Percentiles rank a stretch among this genome's conserved stretches.
Conservation (phyloP, 108 stramenopile species). For the Skeletonema potamos region DNA sequence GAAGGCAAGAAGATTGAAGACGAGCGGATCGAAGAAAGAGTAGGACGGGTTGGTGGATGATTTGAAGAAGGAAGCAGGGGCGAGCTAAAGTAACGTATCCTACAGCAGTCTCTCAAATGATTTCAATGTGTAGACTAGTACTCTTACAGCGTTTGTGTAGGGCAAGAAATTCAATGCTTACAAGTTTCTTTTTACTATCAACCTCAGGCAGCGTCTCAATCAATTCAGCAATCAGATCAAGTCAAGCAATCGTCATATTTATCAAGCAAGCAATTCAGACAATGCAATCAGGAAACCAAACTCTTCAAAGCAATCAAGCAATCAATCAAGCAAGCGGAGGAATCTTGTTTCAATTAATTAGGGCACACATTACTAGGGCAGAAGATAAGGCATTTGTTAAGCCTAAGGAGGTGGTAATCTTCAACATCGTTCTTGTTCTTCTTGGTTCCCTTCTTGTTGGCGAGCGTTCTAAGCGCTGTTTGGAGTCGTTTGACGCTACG, state of each 20-base stretch:
- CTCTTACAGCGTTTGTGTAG: neutral
- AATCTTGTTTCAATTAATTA: no score
- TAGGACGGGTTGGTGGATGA: constrained; percentile 56
- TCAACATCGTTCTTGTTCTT: neutral
- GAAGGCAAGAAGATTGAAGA: constrained; percentile 48
- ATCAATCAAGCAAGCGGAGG: neutral
- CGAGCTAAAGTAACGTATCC: neutral
- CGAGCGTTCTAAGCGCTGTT: neutral
- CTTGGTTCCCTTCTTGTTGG: neutral
- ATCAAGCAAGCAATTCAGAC: no score
- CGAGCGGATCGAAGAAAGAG: constrained; percentile 62
- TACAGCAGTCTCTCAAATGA: neutral
- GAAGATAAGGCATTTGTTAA: neutral
- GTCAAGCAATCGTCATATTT: no score
- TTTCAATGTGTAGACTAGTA: neutral
- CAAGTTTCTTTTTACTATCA: neutral
- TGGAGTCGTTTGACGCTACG: neutral
- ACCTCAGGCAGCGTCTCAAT: neutral
- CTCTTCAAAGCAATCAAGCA: no score
- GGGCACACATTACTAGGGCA: neutral
- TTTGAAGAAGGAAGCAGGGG: constrained; percentile 57
- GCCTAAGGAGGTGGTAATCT: neutral
- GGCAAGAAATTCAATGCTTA: neutral
- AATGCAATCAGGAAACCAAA: no score
- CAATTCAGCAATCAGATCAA: neutral